A percentile compares a stretch with the other conserved stretches of the same genome.
These are phyloP conservation scores for Closterium sp. DNA, from an alignment of 139 green algal species.

Conservation along the genomic window DNA sequence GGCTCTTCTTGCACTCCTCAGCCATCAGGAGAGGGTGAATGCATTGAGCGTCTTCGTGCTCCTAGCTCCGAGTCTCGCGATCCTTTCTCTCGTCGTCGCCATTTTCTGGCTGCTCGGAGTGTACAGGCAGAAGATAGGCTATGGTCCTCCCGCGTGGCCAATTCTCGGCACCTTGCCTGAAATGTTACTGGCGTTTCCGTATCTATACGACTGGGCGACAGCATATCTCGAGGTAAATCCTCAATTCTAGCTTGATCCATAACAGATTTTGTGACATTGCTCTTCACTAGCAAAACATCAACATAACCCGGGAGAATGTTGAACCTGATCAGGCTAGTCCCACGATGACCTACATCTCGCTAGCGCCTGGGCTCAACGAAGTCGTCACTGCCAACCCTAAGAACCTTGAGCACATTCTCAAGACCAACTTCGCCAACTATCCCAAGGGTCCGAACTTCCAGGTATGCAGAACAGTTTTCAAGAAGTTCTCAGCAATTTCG, in stretches of 20 bases:
- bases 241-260: neutral
- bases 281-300: neutral
- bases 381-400: constrained; percentile 28
- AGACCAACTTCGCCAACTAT: constrained; percentile 42
- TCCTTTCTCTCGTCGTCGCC: neutral
- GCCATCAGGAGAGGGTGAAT: neutral
- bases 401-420: constrained; percentile 40
- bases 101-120: neutral
- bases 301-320: neutral
- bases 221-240: neutral
- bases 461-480: neutral
- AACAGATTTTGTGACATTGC: neutral
- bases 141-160: neutral
- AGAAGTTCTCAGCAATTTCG: neutral
- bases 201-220: neutral
- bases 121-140: neutral
- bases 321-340: neutral
- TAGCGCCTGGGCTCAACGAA: neutral
- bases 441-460: constrained; percentile 37
- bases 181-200: neutral
- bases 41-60: neutral
- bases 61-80: neutral
- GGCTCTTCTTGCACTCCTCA: neutral
- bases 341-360: constrained; percentile 6
- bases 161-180: neutral